A percentile compares a stretch with the other conserved stretches of the same genome.
Conservation (phyloP, 78 protist species). For the Planoprotostelium fungivorum region DNA sequence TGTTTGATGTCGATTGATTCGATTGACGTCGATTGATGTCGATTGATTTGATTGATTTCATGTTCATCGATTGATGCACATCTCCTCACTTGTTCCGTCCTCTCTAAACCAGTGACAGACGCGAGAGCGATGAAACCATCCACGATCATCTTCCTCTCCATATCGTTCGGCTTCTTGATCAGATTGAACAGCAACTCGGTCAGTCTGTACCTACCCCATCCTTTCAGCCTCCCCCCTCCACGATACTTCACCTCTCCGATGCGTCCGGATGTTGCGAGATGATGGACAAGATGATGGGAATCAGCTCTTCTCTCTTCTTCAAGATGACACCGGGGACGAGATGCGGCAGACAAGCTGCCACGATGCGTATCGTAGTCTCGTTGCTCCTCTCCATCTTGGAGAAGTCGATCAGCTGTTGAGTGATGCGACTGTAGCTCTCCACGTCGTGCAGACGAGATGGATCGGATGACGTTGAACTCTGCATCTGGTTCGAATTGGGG, state of each 20-base stretch:
- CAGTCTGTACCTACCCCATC: constrained; percentile 12
- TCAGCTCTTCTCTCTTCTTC: constrained; percentile 56
- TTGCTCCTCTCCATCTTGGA: background rate
- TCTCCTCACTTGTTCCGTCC: constrained; percentile 28
- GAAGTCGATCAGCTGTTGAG: background rate
- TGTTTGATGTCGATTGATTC: too few relatives aligned
- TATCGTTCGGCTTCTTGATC: constrained; percentile 57
- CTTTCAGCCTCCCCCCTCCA: background rate
- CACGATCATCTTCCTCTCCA: constrained; percentile 56
- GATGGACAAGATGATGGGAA: constrained; percentile 34
- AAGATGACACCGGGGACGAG: constrained; percentile 44
- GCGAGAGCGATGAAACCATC: constrained; percentile 55
- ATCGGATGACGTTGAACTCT: background rate
- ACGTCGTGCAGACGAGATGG: background rate
- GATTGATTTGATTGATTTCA: too few relatives aligned
- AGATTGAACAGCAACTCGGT: constrained; percentile 51
- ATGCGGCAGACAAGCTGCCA: constrained; percentile 48
- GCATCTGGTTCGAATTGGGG: too few relatives aligned
- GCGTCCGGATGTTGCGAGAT: constrained; percentile 60
- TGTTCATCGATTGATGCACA: too few relatives aligned
- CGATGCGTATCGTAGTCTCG: background rate
- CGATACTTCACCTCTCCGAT: background rate
- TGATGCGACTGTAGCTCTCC: background rate
- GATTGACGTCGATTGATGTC: too few relatives aligned
- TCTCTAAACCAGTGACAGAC: constrained; percentile 34